Evolutionary conservation across 495 filamentous ascomycete species (phyloP), one percentile per base, ranked within the genome.

Genomic region (Penicillium cinerascens): DNA sequence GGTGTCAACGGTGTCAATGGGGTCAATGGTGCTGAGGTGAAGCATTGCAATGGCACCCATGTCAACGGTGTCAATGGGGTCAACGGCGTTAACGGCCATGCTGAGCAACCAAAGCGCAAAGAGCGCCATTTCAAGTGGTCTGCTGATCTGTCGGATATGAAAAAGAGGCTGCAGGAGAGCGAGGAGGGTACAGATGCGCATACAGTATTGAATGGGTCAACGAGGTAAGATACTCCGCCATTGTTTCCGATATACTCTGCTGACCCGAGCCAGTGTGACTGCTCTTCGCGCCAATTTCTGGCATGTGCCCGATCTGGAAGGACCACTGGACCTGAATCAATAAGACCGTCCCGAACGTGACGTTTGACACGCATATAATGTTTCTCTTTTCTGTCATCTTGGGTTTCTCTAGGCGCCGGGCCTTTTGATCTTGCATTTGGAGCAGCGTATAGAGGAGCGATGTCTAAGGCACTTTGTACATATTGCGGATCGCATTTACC

Each of bases 261-360:
- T 59, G 52, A 44, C 26, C 35, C 21, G 3, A 36, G 8, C n/a
- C 26, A 96, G 91, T 75, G 80, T 98, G 41, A 96, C 93, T 37
- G 89, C 92, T 18, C 76, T 97, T 49, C 85, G 87, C 59, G 92
- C 92, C 22, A 96, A 96, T 65, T 97, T 95, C 69, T 89, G 86
- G 85, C 89, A 93, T 74, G 82, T 84, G 8, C 76, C 82, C n/a
- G 75, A 71, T 35, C 69, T 83, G 64, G 68, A 83, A 66, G 79
- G 81, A 46, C 87, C 92, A 65, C 71, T 97, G 64, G 81, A 88
- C 61, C 67, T 96, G 26, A 59, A 70, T 44, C 48, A 44, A 41
- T 58, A 47, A 52, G 20, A 27, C 33, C 17, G 7, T 6, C 43
- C 44, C 29, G 20, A 35, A 48, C 46, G 36, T 37, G 36, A 37